These are phyloP conservation scores for Saitozyma podzolica DNA, from an alignment of 768 basidiomycete genomes.

Conservation along the genomic window DNA sequence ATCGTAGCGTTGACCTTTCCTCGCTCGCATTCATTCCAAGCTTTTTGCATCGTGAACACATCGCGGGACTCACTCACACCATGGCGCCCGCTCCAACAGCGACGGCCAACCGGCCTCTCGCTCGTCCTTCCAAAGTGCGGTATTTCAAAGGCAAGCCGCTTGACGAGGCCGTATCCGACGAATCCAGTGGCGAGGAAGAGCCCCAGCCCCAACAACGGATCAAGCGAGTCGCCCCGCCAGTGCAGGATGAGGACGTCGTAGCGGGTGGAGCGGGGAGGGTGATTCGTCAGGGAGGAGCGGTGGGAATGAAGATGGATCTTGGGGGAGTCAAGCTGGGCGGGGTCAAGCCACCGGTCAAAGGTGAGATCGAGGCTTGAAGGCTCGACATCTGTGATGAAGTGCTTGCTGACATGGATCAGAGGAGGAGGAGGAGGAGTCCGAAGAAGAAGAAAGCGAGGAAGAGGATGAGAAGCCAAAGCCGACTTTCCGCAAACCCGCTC, in stretches of 20 bases:
- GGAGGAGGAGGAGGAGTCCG: constrained; percentile 30
- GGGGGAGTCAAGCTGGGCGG: constrained; percentile 46
- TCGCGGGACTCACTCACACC: no score
- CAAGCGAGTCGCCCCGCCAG: neutral
- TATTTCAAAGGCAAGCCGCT: constrained; percentile 46
- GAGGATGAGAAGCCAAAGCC: constrained; percentile 26
- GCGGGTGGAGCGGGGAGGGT: constrained; percentile 50
- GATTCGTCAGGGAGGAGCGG: constrained; percentile 15
- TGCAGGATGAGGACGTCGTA: constrained; percentile 29
- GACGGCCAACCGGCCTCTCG: constrained; percentile 13
- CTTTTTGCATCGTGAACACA: no score
- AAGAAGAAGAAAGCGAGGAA: constrained; percentile 40
- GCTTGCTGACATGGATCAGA: constrained; percentile 4
- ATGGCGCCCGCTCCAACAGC: constrained; percentile 8
- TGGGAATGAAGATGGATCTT: constrained; percentile 40
- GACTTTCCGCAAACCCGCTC: constrained; percentile 15
- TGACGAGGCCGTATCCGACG: constrained; percentile 28
- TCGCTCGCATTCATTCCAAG: no score
- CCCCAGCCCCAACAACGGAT: constrained; percentile 1
- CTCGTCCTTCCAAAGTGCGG: constrained; percentile 36
- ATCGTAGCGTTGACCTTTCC: no score
- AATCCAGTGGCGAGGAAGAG: constrained; percentile 21
- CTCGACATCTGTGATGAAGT: neutral
- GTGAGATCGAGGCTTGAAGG: constrained; percentile 5
- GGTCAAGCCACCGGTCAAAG: constrained; percentile 15